Conservation (phyloP, 2,329 filamentous ascomycete genomes). For the Ceratocystis cacaofunesta region DNA sequence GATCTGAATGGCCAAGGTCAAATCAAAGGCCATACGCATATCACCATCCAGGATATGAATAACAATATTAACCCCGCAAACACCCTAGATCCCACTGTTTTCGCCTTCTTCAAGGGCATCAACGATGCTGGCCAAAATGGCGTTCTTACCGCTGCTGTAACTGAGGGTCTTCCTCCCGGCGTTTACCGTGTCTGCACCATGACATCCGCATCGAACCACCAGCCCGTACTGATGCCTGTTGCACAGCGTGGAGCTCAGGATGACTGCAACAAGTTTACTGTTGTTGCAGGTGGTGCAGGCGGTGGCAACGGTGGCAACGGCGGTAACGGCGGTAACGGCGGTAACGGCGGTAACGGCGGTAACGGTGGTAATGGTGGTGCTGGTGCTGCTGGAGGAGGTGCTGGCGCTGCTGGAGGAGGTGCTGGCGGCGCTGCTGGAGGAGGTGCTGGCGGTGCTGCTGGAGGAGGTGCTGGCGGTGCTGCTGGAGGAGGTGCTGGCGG, state of each 20-base stretch:
- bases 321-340: slow-evolving; percentile 20
- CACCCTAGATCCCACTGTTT: slow-evolving; percentile 39
- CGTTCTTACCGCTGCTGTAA: slow-evolving; percentile 37
- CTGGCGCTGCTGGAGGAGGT: slow-evolving; percentile 13
- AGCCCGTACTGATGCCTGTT: slow-evolving; percentile 50
- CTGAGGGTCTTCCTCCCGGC: slow-evolving; percentile 43
- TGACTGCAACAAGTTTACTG: slow-evolving; percentile 47
- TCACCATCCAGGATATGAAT: slow-evolving; percentile 43
- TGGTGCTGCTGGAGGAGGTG: slow-evolving; percentile 17
- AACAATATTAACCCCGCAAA: slow-evolving; percentile 33
- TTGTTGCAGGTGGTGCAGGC: slow-evolving; percentile 24
- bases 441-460: slow-evolving; percentile 10
- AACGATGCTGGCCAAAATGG: slow-evolving; percentile 44
- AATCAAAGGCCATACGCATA: slow-evolving; percentile 45
- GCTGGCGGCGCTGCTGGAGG: slow-evolving; percentile 19
- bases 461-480: slow-evolving; percentile 16
- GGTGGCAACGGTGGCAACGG: slow-evolving; percentile 17
- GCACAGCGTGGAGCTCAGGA: slow-evolving; percentile 53
- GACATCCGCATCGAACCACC: slow-evolving; percentile 48
- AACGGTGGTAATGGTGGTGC: slow-evolving; percentile 17
- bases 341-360: slow-evolving; percentile 16
- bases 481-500: slow-evolving; percentile 19
- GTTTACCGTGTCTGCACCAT: slow-evolving; percentile 54
- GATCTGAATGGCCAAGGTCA: slow-evolving; percentile 33
- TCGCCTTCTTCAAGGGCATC: slow-evolving; percentile 53